Base-by-base conservation (phyloP, 768 basidiomycete species). In the Mycena floridula region DNA sequence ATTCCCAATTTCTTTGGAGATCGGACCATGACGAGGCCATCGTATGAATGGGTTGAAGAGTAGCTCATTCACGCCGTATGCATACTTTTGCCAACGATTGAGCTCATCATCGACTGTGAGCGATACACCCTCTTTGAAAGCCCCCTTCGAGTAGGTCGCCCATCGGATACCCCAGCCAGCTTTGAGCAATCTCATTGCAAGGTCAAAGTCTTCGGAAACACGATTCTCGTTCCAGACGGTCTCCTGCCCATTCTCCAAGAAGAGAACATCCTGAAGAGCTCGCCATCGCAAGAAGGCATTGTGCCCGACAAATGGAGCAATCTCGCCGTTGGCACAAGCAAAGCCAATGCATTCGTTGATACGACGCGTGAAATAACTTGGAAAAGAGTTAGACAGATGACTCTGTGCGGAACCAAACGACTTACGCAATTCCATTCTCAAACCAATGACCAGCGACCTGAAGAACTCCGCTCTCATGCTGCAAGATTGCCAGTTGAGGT, bases 61-160 rank as follows among this genome's bases (percentile, higher is more conserved):
- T 42, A 94, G 68, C 70, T 72, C 85, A 70, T 67, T 80, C 65
- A 63, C 83, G 68, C 70, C 79, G 73, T 62, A 82, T 41, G 77
- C 63, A 51, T 76, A 77, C 49, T 93, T 94, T 48, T 92, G 88
- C 91, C 91, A 95, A 3, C 91, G 65, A 54, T 91, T 92, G 37
- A 93, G 61, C 59, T 95, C 91, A 59, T 94, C 91, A 46, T 92
- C 90, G 51, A 81, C 78, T 3, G 86, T 91, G 23, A 95, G 70
- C 1, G 85, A 86, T 22, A 95, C 91, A 51, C 92, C 92, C 59
- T 95, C 91, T 65, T 92, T 86, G 72, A 93, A 95, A 4, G 72
- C 82, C 26, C 87, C 81, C n/a, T 82, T 72, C 1, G 81, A 82
- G 60, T 94, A 94, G 1, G 87, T 88, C 40, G 88, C 86, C 89